Base-by-base conservation (phyloP, 352 stramenopile species). In the Phytophthora nicotianae region DNA sequence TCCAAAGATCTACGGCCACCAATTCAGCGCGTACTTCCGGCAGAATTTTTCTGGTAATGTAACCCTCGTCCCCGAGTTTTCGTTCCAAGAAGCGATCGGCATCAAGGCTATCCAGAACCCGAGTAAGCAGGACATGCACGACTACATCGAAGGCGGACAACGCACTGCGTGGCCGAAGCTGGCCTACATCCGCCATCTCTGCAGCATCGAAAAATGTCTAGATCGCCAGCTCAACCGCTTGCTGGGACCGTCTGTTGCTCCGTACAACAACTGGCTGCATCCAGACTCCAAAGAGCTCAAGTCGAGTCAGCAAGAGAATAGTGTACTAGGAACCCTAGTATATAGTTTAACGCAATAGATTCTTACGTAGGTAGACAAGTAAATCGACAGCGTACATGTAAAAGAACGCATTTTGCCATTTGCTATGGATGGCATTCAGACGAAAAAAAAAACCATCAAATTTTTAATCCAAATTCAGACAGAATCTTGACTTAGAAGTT, bases 41-140 rank as follows among this genome's bases (percentile, higher is more conserved):
- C 93, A 98, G 79, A 97, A 98, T 67, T 99, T 99, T 71, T 96
- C 97, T 43, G 97, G 97, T 14, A 97, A 98, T 70, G 91, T 99
- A 41, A 99, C 96, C 9, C 78, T 99, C 47, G 94, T 97, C 69
- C 79, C 88, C 6, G 86, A 90, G 26, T 91, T 98, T 66, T 79
- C 96, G 40, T 91, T 90, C 37, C 62, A 96, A 7, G 82, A 96
- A 16, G 76, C 76, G 5, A 93, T 91, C 41, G 83, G 88, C 21
- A 77, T 86, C 51, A 95, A 93, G 57, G 82, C 92, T 23, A 90
- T 97, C 60, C 57, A 82, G 52, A 97, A 97, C 56, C 88, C 90
- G 35, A 89, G 74, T 7, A 79, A 72, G 16, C 65, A 83, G 17
- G 83, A 91, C 57, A 91, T 91, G 72, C 68, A 86, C 50, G 65